Conservation (phyloP, 352 stramenopile species). For the Globisporangium splendens region DNA sequence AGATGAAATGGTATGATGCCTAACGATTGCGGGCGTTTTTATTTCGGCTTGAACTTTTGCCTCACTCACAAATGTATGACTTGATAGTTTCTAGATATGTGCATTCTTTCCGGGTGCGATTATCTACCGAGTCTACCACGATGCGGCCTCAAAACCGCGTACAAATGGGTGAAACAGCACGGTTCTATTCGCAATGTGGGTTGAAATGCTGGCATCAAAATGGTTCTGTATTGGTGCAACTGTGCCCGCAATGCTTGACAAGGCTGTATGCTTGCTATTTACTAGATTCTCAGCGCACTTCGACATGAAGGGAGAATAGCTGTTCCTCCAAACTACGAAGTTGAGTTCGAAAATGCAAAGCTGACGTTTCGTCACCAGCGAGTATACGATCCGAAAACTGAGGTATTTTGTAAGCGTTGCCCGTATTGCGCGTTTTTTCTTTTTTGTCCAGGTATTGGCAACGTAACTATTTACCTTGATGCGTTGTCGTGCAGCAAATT, state of each 20-base stretch:
- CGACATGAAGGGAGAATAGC: conserved; percentile 60
- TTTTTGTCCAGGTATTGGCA: too few species aligned
- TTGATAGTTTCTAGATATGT: conserved; percentile 84
- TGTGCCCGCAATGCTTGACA: neutral
- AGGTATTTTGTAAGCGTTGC: neutral
- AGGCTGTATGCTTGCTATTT: neutral
- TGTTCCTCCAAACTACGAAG: conserved; percentile 52
- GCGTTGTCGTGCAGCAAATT: conserved; percentile 35
- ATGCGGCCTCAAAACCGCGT: conserved; percentile 81
- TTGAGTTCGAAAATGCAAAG: conserved; percentile 48
- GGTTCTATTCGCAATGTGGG: conserved; percentile 57
- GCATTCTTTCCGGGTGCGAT: conserved; percentile 90
- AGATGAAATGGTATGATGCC: conserved; percentile 66
- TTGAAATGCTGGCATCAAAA: neutral
- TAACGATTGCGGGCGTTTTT: too few species aligned
- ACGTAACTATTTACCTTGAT: too few species aligned
- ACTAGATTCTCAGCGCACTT: conserved; percentile 52
- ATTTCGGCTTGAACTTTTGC: neutral
- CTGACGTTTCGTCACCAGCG: conserved; percentile 72
- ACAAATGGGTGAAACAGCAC: conserved; percentile 66
- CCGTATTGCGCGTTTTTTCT: too few species aligned
- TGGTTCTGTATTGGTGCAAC: neutral
- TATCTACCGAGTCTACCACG: conserved; percentile 82
- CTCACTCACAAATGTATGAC: neutral
- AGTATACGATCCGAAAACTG: conserved; percentile 50